A percentile compares a stretch with the other conserved stretches of the same genome.
Evolutionary conservation across 352 stramenopile species (phyloP).

Genomic region (Globisporangium radiosum): DNA sequence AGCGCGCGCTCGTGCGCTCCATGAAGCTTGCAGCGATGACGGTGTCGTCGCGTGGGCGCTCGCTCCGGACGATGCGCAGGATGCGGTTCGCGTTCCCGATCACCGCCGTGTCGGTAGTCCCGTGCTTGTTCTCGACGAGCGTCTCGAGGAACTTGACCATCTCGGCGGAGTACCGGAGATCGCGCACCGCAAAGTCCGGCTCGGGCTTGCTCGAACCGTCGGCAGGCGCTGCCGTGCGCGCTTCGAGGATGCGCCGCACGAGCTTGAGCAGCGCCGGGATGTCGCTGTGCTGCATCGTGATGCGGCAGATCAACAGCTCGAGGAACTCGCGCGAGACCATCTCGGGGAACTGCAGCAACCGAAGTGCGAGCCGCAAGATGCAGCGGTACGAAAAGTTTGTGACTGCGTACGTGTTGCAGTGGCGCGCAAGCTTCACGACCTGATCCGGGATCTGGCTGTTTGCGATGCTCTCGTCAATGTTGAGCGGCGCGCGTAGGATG

Average conservation of each 20-base stretch:
- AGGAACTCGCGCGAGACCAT: slow-evolving; percentile 67
- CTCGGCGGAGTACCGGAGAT: slow-evolving; percentile 57
- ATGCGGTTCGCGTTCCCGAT: slow-evolving; percentile 74
- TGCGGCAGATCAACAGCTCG: slow-evolving; percentile 63
- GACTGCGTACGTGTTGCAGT: slow-evolving; percentile 71
- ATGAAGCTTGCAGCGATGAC: slow-evolving; percentile 53
- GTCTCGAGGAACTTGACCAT: slow-evolving; percentile 57
- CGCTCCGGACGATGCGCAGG: slow-evolving; percentile 58
- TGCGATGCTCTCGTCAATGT: slow-evolving; percentile 68
- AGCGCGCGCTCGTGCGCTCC: slow-evolving; percentile 41
- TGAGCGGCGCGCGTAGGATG: slow-evolving; percentile 53
- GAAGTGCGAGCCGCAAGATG: slow-evolving; percentile 50
- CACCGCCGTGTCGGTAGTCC: slow-evolving; percentile 30
- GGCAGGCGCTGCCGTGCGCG: slow-evolving; percentile 25
- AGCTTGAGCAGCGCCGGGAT: slow-evolving; percentile 65
- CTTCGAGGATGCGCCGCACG: slow-evolving; percentile 64
- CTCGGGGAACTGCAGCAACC: slow-evolving; percentile 55
- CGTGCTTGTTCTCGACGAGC: slow-evolving; percentile 40
- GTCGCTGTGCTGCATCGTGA: slow-evolving; percentile 63
- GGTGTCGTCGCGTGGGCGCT: slow-evolving; percentile 44
- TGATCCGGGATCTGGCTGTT: slow-evolving; percentile 61
- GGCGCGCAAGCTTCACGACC: slow-evolving; percentile 63
- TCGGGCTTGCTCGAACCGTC: slow-evolving; percentile 28
- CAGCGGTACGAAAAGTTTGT: slow-evolving; percentile 68
- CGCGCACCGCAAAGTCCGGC: slow-evolving; percentile 41